Evolutionary conservation across 2,329 filamentous ascomycete genomes (phyloP).

Genomic region (Achaetomium macrosporum): DNA sequence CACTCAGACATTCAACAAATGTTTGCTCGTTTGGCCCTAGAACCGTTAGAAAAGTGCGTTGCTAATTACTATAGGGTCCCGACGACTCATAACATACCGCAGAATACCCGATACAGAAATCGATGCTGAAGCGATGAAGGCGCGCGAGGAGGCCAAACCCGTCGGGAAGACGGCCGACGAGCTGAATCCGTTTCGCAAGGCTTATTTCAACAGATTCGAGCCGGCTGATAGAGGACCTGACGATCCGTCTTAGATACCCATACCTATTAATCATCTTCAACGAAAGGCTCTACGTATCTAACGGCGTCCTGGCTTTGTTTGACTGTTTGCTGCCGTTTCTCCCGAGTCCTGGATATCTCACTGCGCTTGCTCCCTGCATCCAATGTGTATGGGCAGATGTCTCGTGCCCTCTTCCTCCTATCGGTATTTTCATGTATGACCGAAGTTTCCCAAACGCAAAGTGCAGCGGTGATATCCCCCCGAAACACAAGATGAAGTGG

Average conservation of each 20-base stretch:
- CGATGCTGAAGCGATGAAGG: slow-evolving; percentile 37
- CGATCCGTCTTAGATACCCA: slow-evolving; percentile 18
- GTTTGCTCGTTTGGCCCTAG: slow-evolving; percentile 37
- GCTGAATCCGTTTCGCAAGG: slow-evolving; percentile 54
- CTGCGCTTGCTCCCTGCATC: background rate
- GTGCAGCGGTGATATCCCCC: slow-evolving; percentile 10
- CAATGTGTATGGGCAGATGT: background rate
- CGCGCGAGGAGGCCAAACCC: slow-evolving; percentile 26
- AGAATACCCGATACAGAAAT: slow-evolving; percentile 58
- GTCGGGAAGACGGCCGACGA: slow-evolving; percentile 50
- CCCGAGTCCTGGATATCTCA: background rate
- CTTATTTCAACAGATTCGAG: slow-evolving; percentile 54
- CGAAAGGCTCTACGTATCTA: slow-evolving; percentile 1
- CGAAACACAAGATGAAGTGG: background rate
- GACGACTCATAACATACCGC: slow-evolving; percentile 80
- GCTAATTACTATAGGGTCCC: slow-evolving; percentile 59
- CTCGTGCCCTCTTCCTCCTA: background rate
- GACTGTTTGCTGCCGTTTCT: background rate
- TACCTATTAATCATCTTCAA: slow-evolving; percentile 10
- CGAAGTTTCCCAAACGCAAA: slow-evolving; percentile 1
- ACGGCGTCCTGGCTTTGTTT: background rate
- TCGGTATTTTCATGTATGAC: background rate
- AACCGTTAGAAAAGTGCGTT: background rate
- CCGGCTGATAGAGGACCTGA: slow-evolving; percentile 13
- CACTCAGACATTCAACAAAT: slow-evolving; percentile 84